phyloP scores from a whole-genome alignment of 78 protist genomes.

The Anaeramoeba flamelloides region DNA sequence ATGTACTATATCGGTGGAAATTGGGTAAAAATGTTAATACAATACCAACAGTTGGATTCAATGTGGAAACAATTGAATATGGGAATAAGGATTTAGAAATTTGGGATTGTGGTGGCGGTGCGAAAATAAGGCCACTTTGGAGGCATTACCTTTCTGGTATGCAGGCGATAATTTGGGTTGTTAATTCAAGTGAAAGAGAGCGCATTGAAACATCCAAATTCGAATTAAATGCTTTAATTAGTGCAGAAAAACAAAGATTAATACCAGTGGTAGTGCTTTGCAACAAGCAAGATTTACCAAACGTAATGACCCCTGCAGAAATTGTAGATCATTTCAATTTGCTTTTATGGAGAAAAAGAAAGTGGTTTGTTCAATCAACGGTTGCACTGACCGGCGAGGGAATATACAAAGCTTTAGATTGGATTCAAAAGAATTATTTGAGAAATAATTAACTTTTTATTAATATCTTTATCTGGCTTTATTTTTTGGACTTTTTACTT shows the following conservation, averaged over 20 bases:
- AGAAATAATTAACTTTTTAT: too few relatives aligned
- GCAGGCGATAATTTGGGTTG: background rate
- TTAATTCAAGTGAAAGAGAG: background rate
- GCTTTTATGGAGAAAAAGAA: background rate
- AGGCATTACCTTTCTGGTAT: background rate
- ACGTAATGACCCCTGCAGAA: background rate
- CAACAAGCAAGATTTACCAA: background rate
- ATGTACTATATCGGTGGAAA: too few relatives aligned
- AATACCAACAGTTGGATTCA: too few relatives aligned
- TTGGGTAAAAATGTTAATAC: too few relatives aligned
- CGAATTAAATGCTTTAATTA: background rate
- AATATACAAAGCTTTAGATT: background rate
- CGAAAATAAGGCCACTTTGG: background rate
- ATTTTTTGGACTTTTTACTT: too few relatives aligned
- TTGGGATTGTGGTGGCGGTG: background rate
- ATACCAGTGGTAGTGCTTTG: background rate
- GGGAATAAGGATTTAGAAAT: background rate
- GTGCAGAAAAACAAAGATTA: background rate
- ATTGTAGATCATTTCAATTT: background rate
- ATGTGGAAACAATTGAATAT: background rate
- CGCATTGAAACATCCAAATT: background rate
- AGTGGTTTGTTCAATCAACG: background rate
- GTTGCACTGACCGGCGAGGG: background rate
- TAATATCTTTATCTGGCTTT: too few relatives aligned
- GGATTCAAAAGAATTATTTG: background rate